A percentile compares a stretch with the other conserved stretches of the same genome.
Conservation (phyloP, 148 eudicot species). For the Fagopyrum tataricum region DNA sequence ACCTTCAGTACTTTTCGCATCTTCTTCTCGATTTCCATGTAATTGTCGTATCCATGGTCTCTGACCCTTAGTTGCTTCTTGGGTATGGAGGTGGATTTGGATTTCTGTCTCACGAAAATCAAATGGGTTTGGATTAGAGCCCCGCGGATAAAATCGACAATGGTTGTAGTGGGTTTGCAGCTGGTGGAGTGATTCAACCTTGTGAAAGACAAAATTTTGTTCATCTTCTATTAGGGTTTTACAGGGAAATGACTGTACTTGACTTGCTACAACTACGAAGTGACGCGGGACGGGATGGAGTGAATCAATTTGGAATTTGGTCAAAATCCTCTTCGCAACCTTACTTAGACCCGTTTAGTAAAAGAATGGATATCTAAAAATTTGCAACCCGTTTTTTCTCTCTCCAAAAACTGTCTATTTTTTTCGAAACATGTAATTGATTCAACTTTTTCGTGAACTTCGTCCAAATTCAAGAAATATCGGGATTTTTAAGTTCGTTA, state of each 20-base stretch:
- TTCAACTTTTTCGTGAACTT: too few species aligned
- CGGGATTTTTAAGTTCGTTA: too few species aligned
- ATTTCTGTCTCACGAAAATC: constrained; percentile 36
- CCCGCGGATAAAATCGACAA: neutral
- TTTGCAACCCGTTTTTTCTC: too few species aligned
- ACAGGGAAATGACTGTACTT: neutral
- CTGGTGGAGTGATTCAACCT: neutral
- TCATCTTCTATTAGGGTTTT: constrained; percentile 9
- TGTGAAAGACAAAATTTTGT: constrained; percentile 5
- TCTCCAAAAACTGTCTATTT: too few species aligned
- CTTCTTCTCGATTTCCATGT: constrained; percentile 94
- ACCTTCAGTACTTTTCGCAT: constrained; percentile 70
- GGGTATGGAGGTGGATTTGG: constrained; percentile 79
- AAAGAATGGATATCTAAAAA: too few species aligned
- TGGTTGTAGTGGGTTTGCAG: neutral
- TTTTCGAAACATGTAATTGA: too few species aligned
- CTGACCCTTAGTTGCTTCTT: constrained; percentile 52
- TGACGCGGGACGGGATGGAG: too few species aligned
- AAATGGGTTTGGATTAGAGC: constrained; percentile 1
- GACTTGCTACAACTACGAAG: too few species aligned
- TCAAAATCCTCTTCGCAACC: too few species aligned
- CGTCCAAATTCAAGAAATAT: too few species aligned
- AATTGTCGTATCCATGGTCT: constrained; percentile 79
- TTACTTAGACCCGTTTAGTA: too few species aligned
- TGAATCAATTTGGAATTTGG: too few species aligned